Evolutionary conservation across 164 flowering plant species (phyloP), one percentile per base, ranked within the genome.

Genomic region (Annona cherimola): DNA sequence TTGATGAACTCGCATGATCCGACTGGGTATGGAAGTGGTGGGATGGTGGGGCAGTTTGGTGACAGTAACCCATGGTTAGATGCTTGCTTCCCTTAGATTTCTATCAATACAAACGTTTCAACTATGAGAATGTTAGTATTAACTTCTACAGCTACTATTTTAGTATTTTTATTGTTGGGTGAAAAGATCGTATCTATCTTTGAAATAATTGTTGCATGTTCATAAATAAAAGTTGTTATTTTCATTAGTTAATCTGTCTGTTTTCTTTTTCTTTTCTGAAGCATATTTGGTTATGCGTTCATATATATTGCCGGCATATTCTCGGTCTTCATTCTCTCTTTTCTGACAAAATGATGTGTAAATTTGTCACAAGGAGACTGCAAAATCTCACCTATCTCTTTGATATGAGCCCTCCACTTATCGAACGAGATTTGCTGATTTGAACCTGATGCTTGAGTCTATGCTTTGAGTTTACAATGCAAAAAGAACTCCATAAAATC

Each of bases 1-100:
- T 40, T 68, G 66, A 62, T 76, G 60, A 69, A 70, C 71, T 61
- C 76, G 19, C 55, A 62, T 63, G 61, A 66, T 9, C 77, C 59
- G 0, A 59, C 42, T 7, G 39, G 59, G 2, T 61, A 9, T 7
- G 42, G 4, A 19, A 67, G 72, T 3, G 76, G 54, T 63, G 50
- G 50, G 5, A 3, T 60, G 70, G 44, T 18, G 67, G 5, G 54
- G 63, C 55, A 71, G 26, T 61, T 61, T 46, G 76, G 45, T 3
- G 61, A 42, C 42, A 42, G 40, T 35, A 39, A n/a, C 59, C 67
- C 67, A 64, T 64, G 67, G 67, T 40, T 64, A 18, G 67, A 64
- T 42, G 44, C 43, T 64, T 64, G 18, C 18, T 40, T 50, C 14
- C 57, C 57, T 50, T 50, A 50, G 57, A 16, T 50, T 50, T 50